Base-by-base conservation (phyloP, 2,329 filamentous ascomycete genomes). In the Xylariaceae sp. region DNA sequence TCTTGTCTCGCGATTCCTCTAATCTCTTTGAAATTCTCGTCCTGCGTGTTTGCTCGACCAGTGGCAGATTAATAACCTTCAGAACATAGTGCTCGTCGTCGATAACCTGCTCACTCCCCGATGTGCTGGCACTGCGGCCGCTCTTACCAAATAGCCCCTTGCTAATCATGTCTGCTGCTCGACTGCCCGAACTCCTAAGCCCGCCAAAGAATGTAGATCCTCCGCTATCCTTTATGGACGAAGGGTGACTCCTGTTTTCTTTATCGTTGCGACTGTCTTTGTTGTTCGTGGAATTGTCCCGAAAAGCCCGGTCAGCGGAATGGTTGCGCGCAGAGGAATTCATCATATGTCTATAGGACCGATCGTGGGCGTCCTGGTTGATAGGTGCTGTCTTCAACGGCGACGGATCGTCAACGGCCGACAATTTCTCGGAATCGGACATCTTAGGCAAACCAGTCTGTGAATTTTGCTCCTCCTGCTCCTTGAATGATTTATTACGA, bases 21-120 rank as follows among this genome's bases (percentile, higher is more conserved):
- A 97, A 78, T 35, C 88, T 85, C 74, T 93, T 95, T 6, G 92
- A 95, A 71, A 97, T 97, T 64, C 93, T 84, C 0, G 93, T 97
- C 64, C 87, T 80, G n/a, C 93, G 86, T 5, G 92, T 92, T 75
- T 97, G 93, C 72, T 96, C 88, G 30, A 96, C 82, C 35, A 97
- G 78, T 1, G 92, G 91, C 53, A 89, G 79, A 68, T 94, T 96
- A 72, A 97, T 90, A 49, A 96, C 86, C 67, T 88, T 90, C 68
- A 92, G 81, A 57, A 88, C 82, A 69, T 97, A 96, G 68, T 91
- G 88, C 70, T 94, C 90, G 68, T 92, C 88, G 65, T 91, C 90
- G 10, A 91, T 76, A 1, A 82, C 74, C 3, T 80, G 76, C 61
- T 89, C 86, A 63, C 76, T 88, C 71, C 86, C 89, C 66, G 74